Evolutionary conservation across 2,329 filamentous ascomycete genomes (phyloP), one percentile per base, ranked within the genome.

Genomic region (Fusarium denticulatum): DNA sequence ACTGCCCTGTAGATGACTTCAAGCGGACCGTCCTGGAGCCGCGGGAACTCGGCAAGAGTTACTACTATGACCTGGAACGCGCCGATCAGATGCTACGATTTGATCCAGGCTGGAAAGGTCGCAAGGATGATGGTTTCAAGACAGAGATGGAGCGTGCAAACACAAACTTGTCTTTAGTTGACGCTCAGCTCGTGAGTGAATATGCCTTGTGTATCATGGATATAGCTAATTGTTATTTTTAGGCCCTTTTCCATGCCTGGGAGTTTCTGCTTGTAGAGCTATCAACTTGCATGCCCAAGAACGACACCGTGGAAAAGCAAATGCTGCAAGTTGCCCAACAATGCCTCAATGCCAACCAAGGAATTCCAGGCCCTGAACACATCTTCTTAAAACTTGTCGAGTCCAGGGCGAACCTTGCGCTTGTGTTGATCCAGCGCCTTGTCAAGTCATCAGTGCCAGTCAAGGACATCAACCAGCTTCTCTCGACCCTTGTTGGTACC

Each of bases 61-160:
- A 95, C 81, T 97, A 94, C 81, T 99, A 98, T 79, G 92, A 97
- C 75, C 81, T 96, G 40, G 86, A 89, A 42, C 86, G 95, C 69
- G 95, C 94, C 5, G 87, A 93, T 63, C 90, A 90, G 76, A 90
- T 98, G 81, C 87, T 99, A 28, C 86, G 86, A 24, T 94, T 93
- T 78, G 93, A 97, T 80, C 86, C 90, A 63, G 91, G 91, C 43
- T 99, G 96, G 96, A 85, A 85, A 60, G 92, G 92, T 47, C 86
- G 85, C 73, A 87, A 85, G 74, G 88, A 90, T 61, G 89, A 92
- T 77, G 95, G 95, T 1, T 97, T 97, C 82, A 88, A 89, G 70
- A 88, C 89, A 55, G 96, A 99, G 80, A 92, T 99, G 83, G 89
- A 92, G 77, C 91, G 91, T 69, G 96, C 96, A 46, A 99, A 99